Base-by-base conservation (phyloP, 306 rosid species). In the Prunus salicina region DNA sequence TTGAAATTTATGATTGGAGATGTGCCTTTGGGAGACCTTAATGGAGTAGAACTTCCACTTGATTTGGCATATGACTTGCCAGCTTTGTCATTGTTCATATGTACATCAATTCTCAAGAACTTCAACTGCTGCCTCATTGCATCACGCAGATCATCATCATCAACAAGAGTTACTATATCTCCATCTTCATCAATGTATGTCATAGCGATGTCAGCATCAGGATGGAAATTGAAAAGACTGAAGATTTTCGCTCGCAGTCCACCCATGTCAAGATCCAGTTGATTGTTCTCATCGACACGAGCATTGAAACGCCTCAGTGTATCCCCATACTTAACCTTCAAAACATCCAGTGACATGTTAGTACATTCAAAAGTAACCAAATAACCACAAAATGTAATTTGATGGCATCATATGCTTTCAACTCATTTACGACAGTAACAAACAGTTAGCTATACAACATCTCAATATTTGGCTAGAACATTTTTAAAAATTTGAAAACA, bases 111-210 rank as follows among this genome's bases (percentile, higher is more conserved):
- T 79, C 81, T 91, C 91, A 93, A 78, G 83, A 89, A 91, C 57
- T 84, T 91, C 61, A 96, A 77, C 27, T 67, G 45, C 83, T 96
- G 99, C 79, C 77, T 84, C 97, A 84, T 80, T 77, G 84, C 85
- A 69, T 96, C 99, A 71, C 30, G 81, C 70, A 96, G 84, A 86
- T 96, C 99, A 74, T 86, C 91, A 46, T 91, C 97, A 67, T 91
- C 93, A 67, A 84, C 93, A 2, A 96, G 86, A 24, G 96, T 81
- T 65, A 96, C 98, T 27, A 76, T 55, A 85, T 96, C 99, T 2
- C 98, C 99, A 80, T 96, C 99, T 84, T 96, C 99, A 51, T 96
- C 99, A 19, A 87, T 56, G 76, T 96, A 96, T 27, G 90, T 88
- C 86, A 96, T 67, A 34, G 53, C 74, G 3, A 89, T 63, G 67